These are phyloP conservation scores for Achlya hypogyna DNA, from an alignment of 352 stramenopile genomes.

Conservation along the genomic window DNA sequence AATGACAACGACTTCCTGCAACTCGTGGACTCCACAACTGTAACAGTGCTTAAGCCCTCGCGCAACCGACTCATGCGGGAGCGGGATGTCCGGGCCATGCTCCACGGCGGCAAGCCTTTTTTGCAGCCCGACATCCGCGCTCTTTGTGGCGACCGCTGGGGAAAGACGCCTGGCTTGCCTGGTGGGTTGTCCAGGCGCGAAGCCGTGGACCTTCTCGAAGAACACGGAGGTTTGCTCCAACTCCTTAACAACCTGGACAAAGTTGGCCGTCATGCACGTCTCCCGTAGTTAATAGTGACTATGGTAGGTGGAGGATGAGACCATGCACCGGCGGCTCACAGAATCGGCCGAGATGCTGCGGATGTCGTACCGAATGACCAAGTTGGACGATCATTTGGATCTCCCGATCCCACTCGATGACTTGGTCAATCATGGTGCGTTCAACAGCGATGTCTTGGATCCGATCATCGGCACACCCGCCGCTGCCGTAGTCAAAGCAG, in stretches of 20 bases:
- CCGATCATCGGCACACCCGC: not conserved
- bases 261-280: too few relatives aligned
- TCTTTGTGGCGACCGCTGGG: conserved; percentile 52
- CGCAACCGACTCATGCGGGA: conserved; percentile 58
- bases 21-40: conserved; percentile 31
- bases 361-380: conserved; percentile 57
- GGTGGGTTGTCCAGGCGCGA: conserved; percentile 41
- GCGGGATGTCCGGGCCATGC: conserved; percentile 45
- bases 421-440: conserved; percentile 21
- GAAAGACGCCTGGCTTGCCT: conserved; percentile 44
- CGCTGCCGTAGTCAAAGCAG: not conserved
- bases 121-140: conserved; percentile 52
- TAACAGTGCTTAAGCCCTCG: conserved; percentile 68
- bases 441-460: not conserved
- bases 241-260: conserved; percentile 54
- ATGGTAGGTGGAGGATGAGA: conserved; percentile 32
- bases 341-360: conserved; percentile 53
- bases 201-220: conserved; percentile 51
- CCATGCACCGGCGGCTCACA: conserved; percentile 47
- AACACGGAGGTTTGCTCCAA: conserved; percentile 47
- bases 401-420: conserved; percentile 42
- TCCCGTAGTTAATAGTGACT: too few relatives aligned
- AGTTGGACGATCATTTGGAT: conserved; percentile 38
- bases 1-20: conserved; percentile 69
- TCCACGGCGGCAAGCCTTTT: conserved; percentile 33